phyloP scores from a whole-genome alignment of 1,284 basidiomycete species.

The Cutaneotrichosporon cutaneum region DNA sequence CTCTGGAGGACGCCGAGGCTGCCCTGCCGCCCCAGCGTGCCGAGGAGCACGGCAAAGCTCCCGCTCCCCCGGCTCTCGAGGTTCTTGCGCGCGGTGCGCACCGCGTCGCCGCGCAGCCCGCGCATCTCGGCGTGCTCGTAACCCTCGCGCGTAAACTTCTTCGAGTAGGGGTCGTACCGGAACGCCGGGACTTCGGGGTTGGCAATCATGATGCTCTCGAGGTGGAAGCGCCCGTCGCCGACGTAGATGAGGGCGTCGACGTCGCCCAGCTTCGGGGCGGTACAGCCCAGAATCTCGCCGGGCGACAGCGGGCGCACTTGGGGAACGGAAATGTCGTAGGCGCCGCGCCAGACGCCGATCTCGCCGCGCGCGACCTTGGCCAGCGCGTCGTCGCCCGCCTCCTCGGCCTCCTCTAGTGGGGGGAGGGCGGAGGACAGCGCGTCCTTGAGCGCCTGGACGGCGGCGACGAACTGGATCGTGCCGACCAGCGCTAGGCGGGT shows the following conservation, averaged over 20 bases:
- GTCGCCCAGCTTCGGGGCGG: conserved; percentile 73
- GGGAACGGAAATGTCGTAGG: conserved; percentile 78
- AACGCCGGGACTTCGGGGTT: conserved; percentile 96
- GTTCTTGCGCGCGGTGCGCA: conserved; percentile 68
- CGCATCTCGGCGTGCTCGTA: conserved; percentile 93
- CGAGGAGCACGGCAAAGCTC: conserved; percentile 89
- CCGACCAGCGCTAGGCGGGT: conserved; percentile 85
- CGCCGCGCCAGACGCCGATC: conserved; percentile 54
- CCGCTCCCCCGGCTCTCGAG: conserved; percentile 54
- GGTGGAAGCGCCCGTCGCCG: conserved; percentile 96
- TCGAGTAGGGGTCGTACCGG: conserved; percentile 97
- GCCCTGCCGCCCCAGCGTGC: conserved; percentile 93
- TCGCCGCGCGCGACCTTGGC: conserved; percentile 41
- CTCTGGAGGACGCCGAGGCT: conserved; percentile 85
- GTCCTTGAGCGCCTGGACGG: conserved; percentile 79
- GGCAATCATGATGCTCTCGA: conserved; percentile 98
- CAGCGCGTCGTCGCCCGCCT: conserved; percentile 26
- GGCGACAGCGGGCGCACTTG: conserved; percentile 91
- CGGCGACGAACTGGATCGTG: conserved; percentile 92
- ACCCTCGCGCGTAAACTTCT: conserved; percentile 88
- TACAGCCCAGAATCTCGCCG: conserved; percentile 96
- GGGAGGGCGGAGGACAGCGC: conserved; percentile 59
- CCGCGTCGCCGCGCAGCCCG: conserved; percentile 68
- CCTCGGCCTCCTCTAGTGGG: conserved; percentile 26
- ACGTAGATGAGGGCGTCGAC: conserved; percentile 90